A percentile compares a stretch with the other conserved stretches of the same genome.
Evolutionary conservation across 2,329 filamentous ascomycete species (phyloP).

Genomic region (Catunica adiposa): DNA sequence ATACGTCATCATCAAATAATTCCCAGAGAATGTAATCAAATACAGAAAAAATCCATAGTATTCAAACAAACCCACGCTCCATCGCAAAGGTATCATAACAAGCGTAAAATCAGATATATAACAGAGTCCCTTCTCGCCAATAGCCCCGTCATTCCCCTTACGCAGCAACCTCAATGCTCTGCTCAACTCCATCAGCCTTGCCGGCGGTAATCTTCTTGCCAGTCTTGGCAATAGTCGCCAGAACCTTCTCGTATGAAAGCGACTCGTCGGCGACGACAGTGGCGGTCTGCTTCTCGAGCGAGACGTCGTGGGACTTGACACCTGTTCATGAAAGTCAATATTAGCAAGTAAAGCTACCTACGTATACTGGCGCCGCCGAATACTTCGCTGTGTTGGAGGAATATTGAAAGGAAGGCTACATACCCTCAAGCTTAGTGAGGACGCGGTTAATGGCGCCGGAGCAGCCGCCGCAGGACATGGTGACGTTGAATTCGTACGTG

Average conservation of each 20-base stretch:
- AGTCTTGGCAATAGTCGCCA: constrained; percentile 84
- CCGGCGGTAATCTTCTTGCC: constrained; percentile 78
- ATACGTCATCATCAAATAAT: neutral
- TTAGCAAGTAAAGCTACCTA: too few relatives aligned
- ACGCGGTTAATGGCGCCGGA: constrained; percentile 85
- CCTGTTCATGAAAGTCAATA: constrained; percentile 35
- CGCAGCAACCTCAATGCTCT: constrained; percentile 32
- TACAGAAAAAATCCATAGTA: neutral
- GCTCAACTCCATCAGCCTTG: constrained; percentile 48
- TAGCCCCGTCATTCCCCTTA: neutral
- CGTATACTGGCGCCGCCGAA: too few relatives aligned
- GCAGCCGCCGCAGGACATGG: constrained; percentile 92
- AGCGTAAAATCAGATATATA: neutral
- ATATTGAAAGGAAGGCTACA: neutral
- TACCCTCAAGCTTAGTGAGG: constrained; percentile 81
- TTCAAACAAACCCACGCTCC: neutral
- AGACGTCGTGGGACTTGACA: constrained; percentile 73
- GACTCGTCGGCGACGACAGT: constrained; percentile 53
- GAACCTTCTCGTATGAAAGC: constrained; percentile 63
- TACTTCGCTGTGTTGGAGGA: too few relatives aligned
- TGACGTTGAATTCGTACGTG: constrained; percentile 88
- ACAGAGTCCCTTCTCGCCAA: too few relatives aligned
- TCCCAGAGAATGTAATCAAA: neutral
- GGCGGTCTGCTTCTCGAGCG: constrained; percentile 71
- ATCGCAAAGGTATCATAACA: neutral